These are phyloP conservation scores for Eutrema salsugineum DNA, from an alignment of 441 rosid species.

Conservation along the genomic window DNA sequence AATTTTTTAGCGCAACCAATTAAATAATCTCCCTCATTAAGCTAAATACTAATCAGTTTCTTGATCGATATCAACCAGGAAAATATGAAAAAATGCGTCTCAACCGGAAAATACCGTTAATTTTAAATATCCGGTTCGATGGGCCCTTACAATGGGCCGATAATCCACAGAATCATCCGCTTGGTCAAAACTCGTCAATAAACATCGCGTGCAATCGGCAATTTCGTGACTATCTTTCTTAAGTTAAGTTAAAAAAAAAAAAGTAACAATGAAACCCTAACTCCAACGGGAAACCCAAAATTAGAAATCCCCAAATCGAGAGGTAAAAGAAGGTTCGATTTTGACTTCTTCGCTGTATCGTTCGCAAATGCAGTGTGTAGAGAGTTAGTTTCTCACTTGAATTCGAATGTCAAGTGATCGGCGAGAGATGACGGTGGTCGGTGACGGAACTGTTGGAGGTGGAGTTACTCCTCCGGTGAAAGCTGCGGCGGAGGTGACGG, in stretches of 20 bases:
- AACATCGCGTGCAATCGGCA: background rate
- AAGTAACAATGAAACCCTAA: too few species aligned
- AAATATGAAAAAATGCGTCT: too few species aligned
- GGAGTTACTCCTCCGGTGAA: background rate
- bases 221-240: background rate
- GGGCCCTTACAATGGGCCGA: background rate
- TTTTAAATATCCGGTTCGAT: background rate
- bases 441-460: background rate
- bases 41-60: too few species aligned
- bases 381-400: background rate
- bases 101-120: background rate
- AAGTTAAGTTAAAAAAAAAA: background rate
- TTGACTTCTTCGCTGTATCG: too few species aligned
- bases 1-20: too few species aligned
- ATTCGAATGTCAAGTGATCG: constrained; percentile 36
- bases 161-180: background rate
- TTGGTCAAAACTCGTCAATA: background rate
- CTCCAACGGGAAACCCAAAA: background rate
- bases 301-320: background rate
- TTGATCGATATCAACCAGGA: too few species aligned
- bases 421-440: constrained; percentile 24
- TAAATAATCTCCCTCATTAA: too few species aligned
- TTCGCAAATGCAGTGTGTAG: constrained; percentile 18
- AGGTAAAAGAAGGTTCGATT: background rate
- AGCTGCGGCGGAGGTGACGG: background rate